Base-by-base conservation (phyloP, 2,329 filamentous ascomycete species). In the Aspergillus spinulosporus region DNA sequence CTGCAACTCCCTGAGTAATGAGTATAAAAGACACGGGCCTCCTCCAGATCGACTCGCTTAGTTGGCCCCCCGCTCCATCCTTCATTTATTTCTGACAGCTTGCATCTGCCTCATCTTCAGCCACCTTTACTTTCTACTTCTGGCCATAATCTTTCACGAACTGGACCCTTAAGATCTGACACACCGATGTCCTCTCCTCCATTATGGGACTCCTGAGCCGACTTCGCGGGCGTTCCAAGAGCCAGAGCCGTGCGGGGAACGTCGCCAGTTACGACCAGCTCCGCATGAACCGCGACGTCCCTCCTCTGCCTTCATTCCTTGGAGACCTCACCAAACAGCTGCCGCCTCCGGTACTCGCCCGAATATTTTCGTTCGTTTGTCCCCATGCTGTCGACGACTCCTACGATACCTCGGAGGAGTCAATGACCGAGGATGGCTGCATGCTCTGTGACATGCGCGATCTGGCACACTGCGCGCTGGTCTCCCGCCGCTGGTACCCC, bases 381-480 rank as follows among this genome's bases (percentile, higher is more conserved):
- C 92, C 92, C 5, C 93, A 97, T 74, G 79, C 86, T 36, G 76
- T 78, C 52, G 92, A 97, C 74, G 80, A 87, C 69, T 86, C 82
- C 58, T 95, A 94, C 73, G 87, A 90, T 63, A 87, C 86, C 42
- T 93, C 89, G 68, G 93, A 97, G 77, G 84, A 89, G 67, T 90
- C 88, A 58, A 85, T 88, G 63, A 82, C 85, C 49, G 88, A 88
- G 64, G 87, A 91, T 76, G 86, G 86, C 55, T 97, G 93, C 77
- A 93, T 94, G 89, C 86, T 96, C 64, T 97, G 93, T 77, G 91
- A 96, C 76, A 82, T 94, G 78, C 87, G 92, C 64, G 92, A 97
- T 73, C 83, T 97, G 54, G 86, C 91, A 51, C 86, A 90, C 72
- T 93, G 90, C 71, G 85, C 86, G 39, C 81, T 84, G 70, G 89